A percentile compares a stretch with the other conserved stretches of the same genome.
Evolutionary conservation across 2,329 filamentous ascomycete genomes (phyloP).

Genomic region (Diaporthe nobilis): DNA sequence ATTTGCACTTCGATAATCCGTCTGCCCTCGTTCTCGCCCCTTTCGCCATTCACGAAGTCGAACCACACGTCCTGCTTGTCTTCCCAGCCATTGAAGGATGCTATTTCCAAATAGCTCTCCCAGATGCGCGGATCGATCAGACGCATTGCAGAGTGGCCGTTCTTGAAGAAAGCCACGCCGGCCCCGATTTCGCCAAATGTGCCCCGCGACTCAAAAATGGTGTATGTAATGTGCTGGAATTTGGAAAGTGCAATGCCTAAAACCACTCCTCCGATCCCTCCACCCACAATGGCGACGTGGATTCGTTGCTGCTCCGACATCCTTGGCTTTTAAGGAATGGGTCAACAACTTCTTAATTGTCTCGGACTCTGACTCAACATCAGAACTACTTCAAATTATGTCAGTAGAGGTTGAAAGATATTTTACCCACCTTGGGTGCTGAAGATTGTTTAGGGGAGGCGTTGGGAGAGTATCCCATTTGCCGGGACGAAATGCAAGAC

Average conservation of each 20-base stretch:
- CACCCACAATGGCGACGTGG: slow-evolving; percentile 27
- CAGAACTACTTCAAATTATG: neutral
- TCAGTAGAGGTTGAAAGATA: neutral
- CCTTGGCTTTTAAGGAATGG: neutral
- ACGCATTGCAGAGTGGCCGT: slow-evolving; percentile 17
- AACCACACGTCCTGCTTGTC: slow-evolving; percentile 29
- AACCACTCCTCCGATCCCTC: slow-evolving; percentile 23
- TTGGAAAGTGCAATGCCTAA: slow-evolving; percentile 24
- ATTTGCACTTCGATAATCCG: slow-evolving; percentile 19
- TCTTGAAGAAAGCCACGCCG: slow-evolving; percentile 23
- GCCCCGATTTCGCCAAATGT: slow-evolving; percentile 30
- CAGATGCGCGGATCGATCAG: slow-evolving; percentile 30
- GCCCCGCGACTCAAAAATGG: slow-evolving; percentile 21
- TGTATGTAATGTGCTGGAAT: slow-evolving; percentile 18
- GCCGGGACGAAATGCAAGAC: slow-evolving; percentile 2
- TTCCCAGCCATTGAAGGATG: slow-evolving; percentile 26
- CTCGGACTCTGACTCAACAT: neutral
- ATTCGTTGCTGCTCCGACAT: slow-evolving; percentile 10
- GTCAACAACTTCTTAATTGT: neutral
- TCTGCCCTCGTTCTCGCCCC: slow-evolving; percentile 9
- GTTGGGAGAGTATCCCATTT: neutral
- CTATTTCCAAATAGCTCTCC: slow-evolving; percentile 11
- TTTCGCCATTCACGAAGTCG: slow-evolving; percentile 11
- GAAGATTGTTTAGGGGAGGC: neutral
- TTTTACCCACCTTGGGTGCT: neutral